Evolutionary conservation across 1,284 basidiomycete genomes (phyloP).

Genomic region (Marasmius oreades): DNA sequence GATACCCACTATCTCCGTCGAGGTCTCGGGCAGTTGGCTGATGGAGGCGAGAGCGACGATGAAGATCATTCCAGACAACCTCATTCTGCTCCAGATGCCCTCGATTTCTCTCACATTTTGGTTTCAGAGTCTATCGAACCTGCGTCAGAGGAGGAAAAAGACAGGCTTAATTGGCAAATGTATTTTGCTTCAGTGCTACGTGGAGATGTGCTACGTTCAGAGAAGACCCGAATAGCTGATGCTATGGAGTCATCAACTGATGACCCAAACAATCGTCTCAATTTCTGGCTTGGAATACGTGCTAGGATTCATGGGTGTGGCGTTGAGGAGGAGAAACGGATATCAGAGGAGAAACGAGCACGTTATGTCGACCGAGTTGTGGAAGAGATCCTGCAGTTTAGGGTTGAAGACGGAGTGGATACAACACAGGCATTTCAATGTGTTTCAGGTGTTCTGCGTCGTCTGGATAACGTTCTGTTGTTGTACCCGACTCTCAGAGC

Average conservation of each 20-base stretch:
- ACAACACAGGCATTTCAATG: conserved; percentile 61
- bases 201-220: conserved; percentile 90
- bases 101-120: conserved; percentile 52
- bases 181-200: conserved; percentile 90
- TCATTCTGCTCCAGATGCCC: conserved; percentile 38
- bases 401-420: conserved; percentile 40
- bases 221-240: conserved; percentile 85
- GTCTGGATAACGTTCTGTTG: conserved; percentile 80
- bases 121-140: conserved; percentile 62
- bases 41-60: conserved; percentile 77
- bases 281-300: conserved; percentile 89
- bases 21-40: conserved; percentile 65
- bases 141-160: conserved; percentile 67
- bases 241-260: conserved; percentile 65
- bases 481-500: conserved; percentile 86
- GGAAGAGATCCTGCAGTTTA: conserved; percentile 79
- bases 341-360: conserved; percentile 79
- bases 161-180: conserved; percentile 91
- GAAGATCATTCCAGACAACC: conserved; percentile 50
- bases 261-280: conserved; percentile 64
- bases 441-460: conserved; percentile 70
- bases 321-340: conserved; percentile 79
- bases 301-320: conserved; percentile 82
- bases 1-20: conserved; percentile 74
- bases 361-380: conserved; percentile 81